Evolutionary conservation across 441 rosid species (phyloP).

Genomic region (Jatropha multifida): DNA sequence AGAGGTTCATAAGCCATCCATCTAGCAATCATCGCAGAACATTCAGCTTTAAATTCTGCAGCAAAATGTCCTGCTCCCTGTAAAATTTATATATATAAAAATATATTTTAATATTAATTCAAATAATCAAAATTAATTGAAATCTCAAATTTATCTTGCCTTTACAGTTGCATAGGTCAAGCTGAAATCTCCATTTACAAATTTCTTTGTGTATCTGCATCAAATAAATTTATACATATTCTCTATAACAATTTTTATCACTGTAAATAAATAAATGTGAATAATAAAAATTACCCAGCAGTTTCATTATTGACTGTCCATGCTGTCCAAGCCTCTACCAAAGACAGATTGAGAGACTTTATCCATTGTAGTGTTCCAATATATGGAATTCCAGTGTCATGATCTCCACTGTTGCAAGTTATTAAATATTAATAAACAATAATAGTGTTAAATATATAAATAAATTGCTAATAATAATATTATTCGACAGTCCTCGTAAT

Average conservation of each 20-base stretch:
- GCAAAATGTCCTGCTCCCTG: constrained; percentile 11
- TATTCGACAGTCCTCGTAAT: no score
- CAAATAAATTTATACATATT: no score
- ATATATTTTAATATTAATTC: no score
- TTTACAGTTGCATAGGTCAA: background rate
- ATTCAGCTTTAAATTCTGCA: background rate
- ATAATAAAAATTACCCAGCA: background rate
- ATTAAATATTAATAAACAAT: no score
- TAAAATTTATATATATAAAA: background rate
- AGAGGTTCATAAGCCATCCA: background rate
- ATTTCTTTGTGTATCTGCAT: constrained; percentile 9
- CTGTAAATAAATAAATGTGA: no score
- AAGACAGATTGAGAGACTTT: background rate
- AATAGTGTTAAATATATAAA: background rate
- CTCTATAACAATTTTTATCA: no score
- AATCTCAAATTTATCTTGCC: background rate
- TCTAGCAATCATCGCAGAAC: background rate
- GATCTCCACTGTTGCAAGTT: constrained; percentile 4
- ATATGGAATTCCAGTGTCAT: constrained; percentile 1
- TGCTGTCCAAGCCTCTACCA: background rate
- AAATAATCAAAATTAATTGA: background rate
- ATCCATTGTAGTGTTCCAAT: constrained; percentile 9
- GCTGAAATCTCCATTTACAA: background rate
- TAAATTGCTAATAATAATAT: background rate
- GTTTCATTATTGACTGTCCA: background rate